Percentiles rank a stretch among this genome's conserved stretches.
Evolutionary conservation across 352 stramenopile species (phyloP).

Genomic region (Phytophthora europaea): DNA sequence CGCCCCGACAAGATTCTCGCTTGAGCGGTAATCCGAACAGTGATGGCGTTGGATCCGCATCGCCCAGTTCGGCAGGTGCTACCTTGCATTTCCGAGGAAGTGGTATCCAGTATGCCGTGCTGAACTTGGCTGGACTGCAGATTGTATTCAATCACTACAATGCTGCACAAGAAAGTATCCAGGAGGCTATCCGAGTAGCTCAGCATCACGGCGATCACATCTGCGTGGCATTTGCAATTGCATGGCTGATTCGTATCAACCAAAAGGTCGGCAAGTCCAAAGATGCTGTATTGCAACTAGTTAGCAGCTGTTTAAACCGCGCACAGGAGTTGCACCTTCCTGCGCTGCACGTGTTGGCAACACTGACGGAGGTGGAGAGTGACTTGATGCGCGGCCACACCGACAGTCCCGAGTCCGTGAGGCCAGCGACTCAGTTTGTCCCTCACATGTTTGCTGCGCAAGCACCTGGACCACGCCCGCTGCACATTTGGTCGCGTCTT

Average conservation of each 20-base stretch:
- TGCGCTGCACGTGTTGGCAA: conserved; percentile 60
- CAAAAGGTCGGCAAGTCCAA: conserved; percentile 69
- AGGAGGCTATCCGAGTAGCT: conserved; percentile 94
- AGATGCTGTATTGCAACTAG: conserved; percentile 54
- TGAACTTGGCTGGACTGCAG: conserved; percentile 91
- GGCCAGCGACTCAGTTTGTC: conserved; percentile 32
- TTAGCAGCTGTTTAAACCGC: conserved; percentile 67
- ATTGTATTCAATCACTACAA: conserved; percentile 86
- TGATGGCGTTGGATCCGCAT: conserved; percentile 25
- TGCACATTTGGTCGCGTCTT: conserved; percentile 58
- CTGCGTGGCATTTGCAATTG: conserved; percentile 93
- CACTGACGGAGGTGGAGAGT: conserved; percentile 61
- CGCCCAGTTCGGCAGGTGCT: conserved; percentile 2
- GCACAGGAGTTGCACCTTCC: conserved; percentile 65
- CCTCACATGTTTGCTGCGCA: conserved; percentile 44
- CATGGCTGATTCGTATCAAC: conserved; percentile 87
- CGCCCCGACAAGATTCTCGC: conserved; percentile 53
- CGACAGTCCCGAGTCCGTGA: conserved; percentile 17
- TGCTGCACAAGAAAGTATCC: conserved; percentile 85
- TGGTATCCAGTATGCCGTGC: conserved; percentile 91
- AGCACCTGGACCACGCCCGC: conserved; percentile 43
- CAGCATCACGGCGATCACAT: conserved; percentile 94
- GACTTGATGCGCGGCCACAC: conserved; percentile 47
- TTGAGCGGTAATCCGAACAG: background rate
- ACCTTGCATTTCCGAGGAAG: conserved; percentile 65